Conservation (phyloP, 345 rosid genomes). For the Salix dunnii region DNA sequence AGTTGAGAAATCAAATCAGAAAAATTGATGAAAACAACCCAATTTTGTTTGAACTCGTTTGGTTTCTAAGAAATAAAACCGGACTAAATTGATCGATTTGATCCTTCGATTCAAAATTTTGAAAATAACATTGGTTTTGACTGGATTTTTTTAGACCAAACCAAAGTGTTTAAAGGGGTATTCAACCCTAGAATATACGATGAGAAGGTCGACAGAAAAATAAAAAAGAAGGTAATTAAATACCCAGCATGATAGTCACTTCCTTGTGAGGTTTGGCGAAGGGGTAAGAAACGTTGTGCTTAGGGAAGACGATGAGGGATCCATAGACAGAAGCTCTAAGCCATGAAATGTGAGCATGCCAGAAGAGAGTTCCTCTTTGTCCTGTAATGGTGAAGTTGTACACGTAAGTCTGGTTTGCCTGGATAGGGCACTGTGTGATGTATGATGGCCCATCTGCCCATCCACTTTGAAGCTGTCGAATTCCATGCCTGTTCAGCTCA, state of each 20-base stretch:
- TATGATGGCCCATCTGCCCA: slow-evolving; percentile 88
- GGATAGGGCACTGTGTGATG: slow-evolving; percentile 76
- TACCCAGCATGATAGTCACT: slow-evolving; percentile 65
- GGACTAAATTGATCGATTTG: too few species aligned
- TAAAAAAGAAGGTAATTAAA: not conserved
- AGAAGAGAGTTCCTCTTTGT: slow-evolving; percentile 74
- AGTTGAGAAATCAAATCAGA: too few species aligned
- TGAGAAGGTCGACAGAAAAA: not conserved
- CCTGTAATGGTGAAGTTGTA: slow-evolving; percentile 69
- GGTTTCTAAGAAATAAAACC: too few species aligned
- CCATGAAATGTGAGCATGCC: slow-evolving; percentile 80
- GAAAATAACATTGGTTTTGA: too few species aligned
- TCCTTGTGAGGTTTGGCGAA: slow-evolving; percentile 68
- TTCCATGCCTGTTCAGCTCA: slow-evolving; percentile 55
- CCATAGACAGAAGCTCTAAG: slow-evolving; percentile 68
- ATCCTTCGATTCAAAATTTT: too few species aligned
- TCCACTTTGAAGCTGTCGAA: slow-evolving; percentile 60
- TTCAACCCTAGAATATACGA: too few species aligned
- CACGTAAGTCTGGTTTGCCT: slow-evolving; percentile 51
- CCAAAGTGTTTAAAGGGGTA: too few species aligned
- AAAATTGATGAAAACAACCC: too few species aligned
- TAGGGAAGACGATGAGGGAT: slow-evolving; percentile 67
- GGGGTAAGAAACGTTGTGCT: slow-evolving; percentile 50
- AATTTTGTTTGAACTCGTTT: too few species aligned
- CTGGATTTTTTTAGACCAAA: too few species aligned